Evolutionary conservation across 805 yeast genomes (phyloP), one percentile per base, ranked within the genome.

Genomic region (Cyberlindnera lachancei): DNA sequence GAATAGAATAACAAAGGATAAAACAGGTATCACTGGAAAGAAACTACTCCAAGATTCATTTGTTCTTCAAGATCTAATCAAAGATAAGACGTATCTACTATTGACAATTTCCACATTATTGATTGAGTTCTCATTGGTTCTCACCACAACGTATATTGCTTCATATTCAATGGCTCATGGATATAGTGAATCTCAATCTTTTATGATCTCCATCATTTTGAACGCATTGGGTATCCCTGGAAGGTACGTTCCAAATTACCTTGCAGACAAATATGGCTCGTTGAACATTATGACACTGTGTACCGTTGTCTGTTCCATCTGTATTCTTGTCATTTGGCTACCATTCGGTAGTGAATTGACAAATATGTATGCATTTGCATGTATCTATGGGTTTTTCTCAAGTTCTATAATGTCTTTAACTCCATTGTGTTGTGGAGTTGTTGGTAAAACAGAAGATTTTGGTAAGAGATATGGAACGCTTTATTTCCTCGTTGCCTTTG

Each of bases 381-480:
- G 64, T 1, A 33, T 69, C 3, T 72, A 69, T 47, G 87, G 87
- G 0, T 71, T 77, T 42, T 65, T 70, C 38, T 63, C 72, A 18
- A 75, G 85, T 4, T 70, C 81, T 15, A 72, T 80, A 7, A 59
- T 82, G 29, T 67, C 83, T 1, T 47, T 81, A 31, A 70, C 81
- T 1, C 86, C 90, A 0, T 75, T 74, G 4, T 79, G 88, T 39
- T 65, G 78, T 8, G 70, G 82, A 0, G 70, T 71, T 26, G 73
- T 81, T 15, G 71, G 79, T 15, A 69, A 68, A 14, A 75, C 79
- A 1, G 60, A 66, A 35, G 70, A 75, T 35, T 79, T 79, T 51
- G 88, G 87, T 13, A 74, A 72, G 38, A 55, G 80, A 15, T 81
- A 74, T 44, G 86, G 87, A 0, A 66, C 84, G 6, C 67, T 76